These are phyloP conservation scores for Yamadazyma endophytica DNA, from an alignment of 805 yeast genomes.

Conservation along the genomic window DNA sequence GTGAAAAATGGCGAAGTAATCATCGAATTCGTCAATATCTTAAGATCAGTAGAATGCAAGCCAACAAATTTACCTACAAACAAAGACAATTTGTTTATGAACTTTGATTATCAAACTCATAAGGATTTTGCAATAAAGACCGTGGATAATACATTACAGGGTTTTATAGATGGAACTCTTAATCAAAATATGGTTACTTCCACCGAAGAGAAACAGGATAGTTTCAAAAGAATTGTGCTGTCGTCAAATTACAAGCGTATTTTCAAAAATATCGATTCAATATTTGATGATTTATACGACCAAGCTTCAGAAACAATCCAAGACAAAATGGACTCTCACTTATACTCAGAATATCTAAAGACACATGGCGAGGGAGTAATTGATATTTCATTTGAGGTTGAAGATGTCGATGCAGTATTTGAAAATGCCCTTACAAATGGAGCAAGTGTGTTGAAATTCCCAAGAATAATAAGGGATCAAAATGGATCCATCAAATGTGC, in stretches of 20 bases:
- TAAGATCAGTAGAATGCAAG: slow-evolving; percentile 19
- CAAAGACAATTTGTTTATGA: slow-evolving; percentile 1
- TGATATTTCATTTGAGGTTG: slow-evolving; percentile 68
- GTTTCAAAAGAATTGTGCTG: too few relatives aligned
- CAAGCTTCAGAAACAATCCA: slow-evolving; percentile 1
- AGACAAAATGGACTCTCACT: slow-evolving; percentile 5
- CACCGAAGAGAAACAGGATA: background rate
- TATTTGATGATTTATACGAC: slow-evolving; percentile 2
- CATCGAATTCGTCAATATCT: slow-evolving; percentile 44
- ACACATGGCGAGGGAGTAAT: slow-evolving; percentile 78
- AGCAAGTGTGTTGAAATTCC: slow-evolving; percentile 35
- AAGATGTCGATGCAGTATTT: slow-evolving; percentile 43
- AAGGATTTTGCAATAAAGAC: background rate
- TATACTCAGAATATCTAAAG: slow-evolving; percentile 12
- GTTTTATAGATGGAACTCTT: background rate
- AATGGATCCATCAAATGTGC: slow-evolving; percentile 54
- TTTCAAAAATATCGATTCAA: slow-evolving; percentile 1
- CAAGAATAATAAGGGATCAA: slow-evolving; percentile 33
- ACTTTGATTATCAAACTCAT: too few relatives aligned
- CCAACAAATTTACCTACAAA: slow-evolving; percentile 5
- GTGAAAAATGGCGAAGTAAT: slow-evolving; percentile 52
- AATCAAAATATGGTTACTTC: slow-evolving; percentile 1
- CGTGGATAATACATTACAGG: background rate
- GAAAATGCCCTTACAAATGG: slow-evolving; percentile 49
- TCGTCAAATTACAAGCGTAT: too few relatives aligned